phyloP scores from a whole-genome alignment of 257 asterid genomes.

The Solanum microdontum region DNA sequence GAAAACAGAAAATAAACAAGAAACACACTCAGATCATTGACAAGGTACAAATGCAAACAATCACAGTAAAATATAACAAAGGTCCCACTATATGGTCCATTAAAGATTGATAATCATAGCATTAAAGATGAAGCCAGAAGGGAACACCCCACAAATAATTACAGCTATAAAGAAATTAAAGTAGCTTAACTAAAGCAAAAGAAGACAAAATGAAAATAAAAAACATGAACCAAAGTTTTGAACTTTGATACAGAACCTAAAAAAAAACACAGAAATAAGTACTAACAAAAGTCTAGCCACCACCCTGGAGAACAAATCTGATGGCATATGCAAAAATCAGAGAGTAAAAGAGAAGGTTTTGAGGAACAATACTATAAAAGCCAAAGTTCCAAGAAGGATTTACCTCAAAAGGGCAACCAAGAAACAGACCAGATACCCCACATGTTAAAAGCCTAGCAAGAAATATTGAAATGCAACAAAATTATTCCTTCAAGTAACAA shows the following conservation, averaged over 20 bases:
- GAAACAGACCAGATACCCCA: not conserved
- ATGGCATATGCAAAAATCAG: not conserved
- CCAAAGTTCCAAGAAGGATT: not conserved
- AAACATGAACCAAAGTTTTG: not conserved
- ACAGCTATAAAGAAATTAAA: not conserved
- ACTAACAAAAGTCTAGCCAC: not conserved
- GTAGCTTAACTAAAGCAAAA: not conserved
- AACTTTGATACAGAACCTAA: not conserved
- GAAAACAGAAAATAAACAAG: slow-evolving; percentile 4
- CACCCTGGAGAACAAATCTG: not conserved
- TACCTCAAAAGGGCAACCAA: not conserved
- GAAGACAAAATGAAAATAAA: not conserved
- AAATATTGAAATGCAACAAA: not conserved
- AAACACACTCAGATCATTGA: not conserved
- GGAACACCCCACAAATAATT: not conserved
- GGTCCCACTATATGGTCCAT: not conserved
- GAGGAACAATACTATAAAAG: not conserved
- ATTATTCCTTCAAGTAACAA: not conserved
- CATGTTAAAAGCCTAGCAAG: not conserved
- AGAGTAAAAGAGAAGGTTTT: not conserved
- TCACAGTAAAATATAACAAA: not conserved
- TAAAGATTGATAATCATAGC: not conserved
- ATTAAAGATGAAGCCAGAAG: not conserved
- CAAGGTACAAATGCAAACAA: not conserved
- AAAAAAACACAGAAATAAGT: not conserved